Percentiles rank a stretch among this genome's conserved stretches.
Conservation (phyloP, 352 stramenopile species). For the Phytopythium ostracodes region DNA sequence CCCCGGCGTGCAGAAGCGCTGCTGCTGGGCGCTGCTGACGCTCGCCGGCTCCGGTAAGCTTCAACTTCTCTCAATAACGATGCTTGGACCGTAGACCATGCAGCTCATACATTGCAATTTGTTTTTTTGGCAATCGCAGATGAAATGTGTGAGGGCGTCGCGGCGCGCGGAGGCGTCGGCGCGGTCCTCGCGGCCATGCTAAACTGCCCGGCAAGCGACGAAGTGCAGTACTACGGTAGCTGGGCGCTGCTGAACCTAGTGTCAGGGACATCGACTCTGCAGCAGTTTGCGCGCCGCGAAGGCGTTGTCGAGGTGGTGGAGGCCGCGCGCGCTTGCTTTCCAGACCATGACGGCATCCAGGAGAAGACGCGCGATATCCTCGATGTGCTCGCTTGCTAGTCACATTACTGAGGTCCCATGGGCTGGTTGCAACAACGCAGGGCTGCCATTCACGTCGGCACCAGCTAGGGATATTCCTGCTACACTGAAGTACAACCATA, state of each 20-base stretch:
- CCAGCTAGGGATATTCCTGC: too few species aligned
- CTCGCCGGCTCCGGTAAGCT: conserved; percentile 67
- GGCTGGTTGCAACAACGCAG: too few species aligned
- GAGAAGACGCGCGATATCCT: conserved; percentile 77
- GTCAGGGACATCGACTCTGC: conserved; percentile 38
- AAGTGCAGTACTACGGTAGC: conserved; percentile 59
- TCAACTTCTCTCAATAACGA: not conserved
- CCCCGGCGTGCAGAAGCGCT: conserved; percentile 65
- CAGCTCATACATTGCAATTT: not conserved
- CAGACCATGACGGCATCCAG: conserved; percentile 70
- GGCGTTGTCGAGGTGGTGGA: conserved; percentile 81
- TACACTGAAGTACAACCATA: too few species aligned
- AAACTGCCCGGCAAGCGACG: conserved; percentile 54
- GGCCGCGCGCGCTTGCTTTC: conserved; percentile 76
- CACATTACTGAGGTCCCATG: too few species aligned
- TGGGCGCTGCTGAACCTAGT: conserved; percentile 75
- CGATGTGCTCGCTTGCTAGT: conserved; percentile 29
- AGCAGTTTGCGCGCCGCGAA: conserved; percentile 55
- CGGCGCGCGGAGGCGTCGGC: conserved; percentile 51
- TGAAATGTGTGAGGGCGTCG: conserved; percentile 63
- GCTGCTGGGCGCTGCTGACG: conserved; percentile 82
- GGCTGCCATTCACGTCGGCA: too few species aligned
- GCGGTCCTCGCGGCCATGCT: conserved; percentile 72
- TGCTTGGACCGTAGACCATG: not conserved
- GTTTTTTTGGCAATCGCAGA: conserved; percentile 24